Evolutionary conservation across 1,139 yeast species (phyloP), one percentile per base, ranked within the genome.

Genomic region (Candida buenavistaensis): DNA sequence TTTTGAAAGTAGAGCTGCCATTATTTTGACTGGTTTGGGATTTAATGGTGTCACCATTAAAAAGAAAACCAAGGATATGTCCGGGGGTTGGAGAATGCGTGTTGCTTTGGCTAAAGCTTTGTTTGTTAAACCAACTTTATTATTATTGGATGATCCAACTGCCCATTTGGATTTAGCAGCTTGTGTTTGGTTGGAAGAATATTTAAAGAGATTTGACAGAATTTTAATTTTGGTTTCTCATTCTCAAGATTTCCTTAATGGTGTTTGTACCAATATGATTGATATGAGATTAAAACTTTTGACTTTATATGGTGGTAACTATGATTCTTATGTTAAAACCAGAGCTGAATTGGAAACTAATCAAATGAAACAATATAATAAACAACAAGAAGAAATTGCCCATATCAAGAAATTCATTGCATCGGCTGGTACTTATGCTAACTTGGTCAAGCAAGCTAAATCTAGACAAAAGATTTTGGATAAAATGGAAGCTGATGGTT

Each of bases 401-500:
- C 98, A 92, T 68, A 94, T 94, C 68, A 94, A 92, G 78, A 92
- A 92, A 72, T 92, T 92, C 63, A 94, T 92, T 72, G 98, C 98
- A 35, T 86, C 96, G 51, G 98, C 98, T 45, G 98, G 99, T 90
- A 94, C 98, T 42, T 94, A 92, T 72, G 98, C 99, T 45, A 94
- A 94, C 72, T 78, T 92, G 75, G 98, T 94, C 41, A 87, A 86
- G 67, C 98, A 92, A 72, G 99, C 99, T 46, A 92, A 92, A 69
- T 92, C 98, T 30, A 88, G 97, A 73, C 98, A 94, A 78, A 92
- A 94, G 82, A 94, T 92, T 61, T 78, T 92, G 67, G 98, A 92
- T 70, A 94, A 94, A 82, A 94, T 92, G 98, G 98, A 92, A 72
- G 98, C 98, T 51, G 98, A 92, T 62, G 99, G 98, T 60, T 79